Base-by-base conservation (phyloP, 148 eudicot genomes). In the Fagopyrum esculentum region DNA sequence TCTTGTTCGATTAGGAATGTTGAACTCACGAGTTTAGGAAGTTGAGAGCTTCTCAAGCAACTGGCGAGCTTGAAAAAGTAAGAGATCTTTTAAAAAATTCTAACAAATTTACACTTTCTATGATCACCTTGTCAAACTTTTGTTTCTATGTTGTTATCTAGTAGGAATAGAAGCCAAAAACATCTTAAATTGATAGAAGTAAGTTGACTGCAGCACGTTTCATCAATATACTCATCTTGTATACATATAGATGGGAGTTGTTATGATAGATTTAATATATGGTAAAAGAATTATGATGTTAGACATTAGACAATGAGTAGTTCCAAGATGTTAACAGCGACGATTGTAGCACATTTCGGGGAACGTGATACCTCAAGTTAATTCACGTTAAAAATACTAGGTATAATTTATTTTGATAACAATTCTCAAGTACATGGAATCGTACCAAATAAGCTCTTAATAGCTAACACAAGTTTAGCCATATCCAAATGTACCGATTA, bases 1-100 rank as follows among this genome's bases (percentile, higher is more conserved):
- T 79, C 80, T 93, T 73, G 98, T 88, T 78, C 78, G 86, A 76
- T 82, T 93, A 81, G 76, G 83, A 84, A 82, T 84, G 80, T 82
- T 86, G 60, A 83, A 80, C 77, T 4, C 77, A 79, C 75, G 81
- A 77, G 40, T 74, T 81, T 72, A 82, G 73, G 71, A 84, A 83
- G 81, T 71, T 61, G 3, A 76, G 81, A 79, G 44, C 60, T 63
- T 79, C 92, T 59, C 80, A 88, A 80, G 88, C 89, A 49, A 77
- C 75, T 73, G 69, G 76, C 60, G 90, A 88, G 80, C 86, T 89
- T 84, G 87, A 88, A 66, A 81, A 77, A 54, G 91, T 89, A 72
- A 87, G 84, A 86, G 82, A 77, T 76, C 85, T 78, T 77, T 75
- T 93, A 35, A 73, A 48, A 54, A 79, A 86, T 60, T 83, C 97